phyloP scores from a whole-genome alignment of 306 rosid genomes.

The Amphicarpaea edgeworthii region DNA sequence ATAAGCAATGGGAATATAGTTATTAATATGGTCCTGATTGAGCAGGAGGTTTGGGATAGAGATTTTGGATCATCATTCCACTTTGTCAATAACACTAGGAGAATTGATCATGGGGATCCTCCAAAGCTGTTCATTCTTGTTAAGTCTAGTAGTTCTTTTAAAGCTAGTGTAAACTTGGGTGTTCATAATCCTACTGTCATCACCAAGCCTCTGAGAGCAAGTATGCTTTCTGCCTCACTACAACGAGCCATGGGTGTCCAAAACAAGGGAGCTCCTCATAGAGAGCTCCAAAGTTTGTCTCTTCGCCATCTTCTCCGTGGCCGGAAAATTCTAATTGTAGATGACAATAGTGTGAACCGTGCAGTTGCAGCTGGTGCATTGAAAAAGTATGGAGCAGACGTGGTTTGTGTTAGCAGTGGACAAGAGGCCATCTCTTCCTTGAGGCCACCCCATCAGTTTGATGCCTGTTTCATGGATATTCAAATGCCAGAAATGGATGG shows the following conservation, averaged over 20 bases:
- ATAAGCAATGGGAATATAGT: constrained; percentile 52
- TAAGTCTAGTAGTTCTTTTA: constrained; percentile 62
- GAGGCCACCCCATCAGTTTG: constrained; percentile 83
- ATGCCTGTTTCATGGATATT: constrained; percentile 98
- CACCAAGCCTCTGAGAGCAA: constrained; percentile 85
- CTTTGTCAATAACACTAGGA: constrained; percentile 56
- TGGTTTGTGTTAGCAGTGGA: constrained; percentile 85
- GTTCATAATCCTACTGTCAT: constrained; percentile 59
- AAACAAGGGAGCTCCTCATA: constrained; percentile 66
- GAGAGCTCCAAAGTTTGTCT: constrained; percentile 77
- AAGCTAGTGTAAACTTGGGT: constrained; percentile 47
- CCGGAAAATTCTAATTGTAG: constrained; percentile 84
- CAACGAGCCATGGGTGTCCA: constrained; percentile 81
- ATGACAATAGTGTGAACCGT: constrained; percentile 90
- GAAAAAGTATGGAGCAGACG: constrained; percentile 88
- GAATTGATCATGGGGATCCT: constrained; percentile 49
- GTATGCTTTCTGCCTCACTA: constrained; percentile 93
- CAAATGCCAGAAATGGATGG: constrained; percentile 99
- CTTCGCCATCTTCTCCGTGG: constrained; percentile 77
- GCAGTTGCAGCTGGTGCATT: constrained; percentile 96
- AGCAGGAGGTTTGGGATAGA: constrained; percentile 87
- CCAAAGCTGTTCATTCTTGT: constrained; percentile 81
- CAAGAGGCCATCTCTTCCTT: constrained; percentile 70
- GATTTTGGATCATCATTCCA: constrained; percentile 57
- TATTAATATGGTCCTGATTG: constrained; percentile 72